A percentile compares a stretch with the other conserved stretches of the same genome.
Conservation (phyloP, 139 green algal genomes). For the Chlorella sp. region DNA sequence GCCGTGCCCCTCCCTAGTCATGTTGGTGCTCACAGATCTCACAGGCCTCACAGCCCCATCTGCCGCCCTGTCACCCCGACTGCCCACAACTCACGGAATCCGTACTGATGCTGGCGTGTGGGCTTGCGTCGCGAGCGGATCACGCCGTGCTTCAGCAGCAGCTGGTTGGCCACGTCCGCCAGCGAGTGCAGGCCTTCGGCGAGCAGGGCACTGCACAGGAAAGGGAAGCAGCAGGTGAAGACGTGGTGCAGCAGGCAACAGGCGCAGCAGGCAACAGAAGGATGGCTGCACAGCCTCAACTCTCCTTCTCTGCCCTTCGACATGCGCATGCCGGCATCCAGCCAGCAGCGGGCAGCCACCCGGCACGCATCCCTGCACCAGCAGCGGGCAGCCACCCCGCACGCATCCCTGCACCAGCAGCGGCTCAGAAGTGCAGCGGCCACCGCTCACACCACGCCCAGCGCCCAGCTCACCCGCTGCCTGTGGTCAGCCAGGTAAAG, state of each 20-base stretch:
- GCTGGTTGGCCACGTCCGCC: slow-evolving; percentile 92
- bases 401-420: not conserved
- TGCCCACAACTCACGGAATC: slow-evolving; percentile 63
- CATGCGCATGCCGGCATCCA: no score
- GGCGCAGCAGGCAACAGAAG: no score
- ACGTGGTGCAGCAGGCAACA: no score
- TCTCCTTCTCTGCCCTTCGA: no score
- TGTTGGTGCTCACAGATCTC: no score
- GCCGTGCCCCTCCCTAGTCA: no score
- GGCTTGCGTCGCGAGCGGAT: slow-evolving; percentile 63
- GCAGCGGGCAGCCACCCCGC: no score
- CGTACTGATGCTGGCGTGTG: slow-evolving; percentile 86
- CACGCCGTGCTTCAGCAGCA: slow-evolving; percentile 84
- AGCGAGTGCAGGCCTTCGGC: slow-evolving; percentile 91
- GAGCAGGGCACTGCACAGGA: slow-evolving; percentile 85
- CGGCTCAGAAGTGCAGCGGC: not conserved
- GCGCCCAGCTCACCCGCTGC: slow-evolving; percentile 51
- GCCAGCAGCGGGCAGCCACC: not conserved
- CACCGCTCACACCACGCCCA: no score
- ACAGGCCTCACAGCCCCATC: no score
- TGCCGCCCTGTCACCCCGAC: no score
- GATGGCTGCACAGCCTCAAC: no score
- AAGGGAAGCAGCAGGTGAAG: no score
- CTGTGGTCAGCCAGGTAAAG: slow-evolving; percentile 55
- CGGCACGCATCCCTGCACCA: not conserved